A percentile compares a stretch with the other conserved stretches of the same genome.
Evolutionary conservation across 495 filamentous ascomycete genomes (phyloP).

Genomic region (Penicillium maclennaniae): DNA sequence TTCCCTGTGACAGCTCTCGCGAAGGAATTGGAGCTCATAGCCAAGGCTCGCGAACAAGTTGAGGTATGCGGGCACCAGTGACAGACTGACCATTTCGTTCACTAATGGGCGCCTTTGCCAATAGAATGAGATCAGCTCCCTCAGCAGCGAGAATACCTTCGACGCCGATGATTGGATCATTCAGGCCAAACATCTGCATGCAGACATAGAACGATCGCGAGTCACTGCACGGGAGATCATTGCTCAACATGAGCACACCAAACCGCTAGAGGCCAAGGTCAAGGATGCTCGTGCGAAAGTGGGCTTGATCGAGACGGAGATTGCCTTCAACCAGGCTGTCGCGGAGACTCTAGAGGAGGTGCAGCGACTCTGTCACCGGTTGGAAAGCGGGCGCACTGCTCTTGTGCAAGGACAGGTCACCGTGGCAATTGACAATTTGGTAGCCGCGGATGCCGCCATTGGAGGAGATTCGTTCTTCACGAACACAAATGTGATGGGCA

Average conservation of each 20-base stretch:
- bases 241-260: constrained; percentile 61
- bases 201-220: constrained; percentile 72
- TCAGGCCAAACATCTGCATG: constrained; percentile 77
- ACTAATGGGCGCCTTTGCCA: not conserved
- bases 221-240: constrained; percentile 71
- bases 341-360: constrained; percentile 58
- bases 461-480: constrained; percentile 28
- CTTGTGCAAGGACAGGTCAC: constrained; percentile 48
- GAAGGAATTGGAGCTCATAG: constrained; percentile 60
- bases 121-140: constrained; percentile 64
- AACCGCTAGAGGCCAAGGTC: constrained; percentile 53
- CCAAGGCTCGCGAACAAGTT: constrained; percentile 60
- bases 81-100: not conserved
- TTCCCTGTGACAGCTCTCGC: constrained; percentile 57
- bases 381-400: constrained; percentile 45
- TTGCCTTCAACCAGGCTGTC: constrained; percentile 70
- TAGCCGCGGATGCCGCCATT: constrained; percentile 48
- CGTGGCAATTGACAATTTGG: constrained; percentile 53
- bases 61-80: constrained; percentile 49
- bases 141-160: constrained; percentile 68
- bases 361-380: constrained; percentile 36
- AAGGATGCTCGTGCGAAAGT: constrained; percentile 68
- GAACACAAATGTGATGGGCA: constrained; percentile 39
- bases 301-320: constrained; percentile 67
- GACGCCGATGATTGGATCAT: constrained; percentile 81